Base-by-base conservation (phyloP, 306 rosid species). In the Alnus glutinosa region DNA sequence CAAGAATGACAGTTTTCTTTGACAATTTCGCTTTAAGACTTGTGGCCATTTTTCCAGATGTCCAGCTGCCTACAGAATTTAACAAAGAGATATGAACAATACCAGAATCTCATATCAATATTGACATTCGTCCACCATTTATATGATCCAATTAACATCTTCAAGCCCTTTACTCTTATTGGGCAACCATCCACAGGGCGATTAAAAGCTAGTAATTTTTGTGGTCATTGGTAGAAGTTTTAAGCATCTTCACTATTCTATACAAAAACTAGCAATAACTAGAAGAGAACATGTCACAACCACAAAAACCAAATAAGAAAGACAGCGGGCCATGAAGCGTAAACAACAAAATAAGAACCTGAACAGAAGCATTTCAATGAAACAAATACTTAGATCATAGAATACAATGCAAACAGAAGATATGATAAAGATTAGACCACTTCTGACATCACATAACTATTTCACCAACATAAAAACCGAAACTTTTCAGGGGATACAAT, bases 21-120 rank as follows among this genome's bases (percentile, higher is more conserved):
- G 97, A 90, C 19, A 94, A 81, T 75, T 87, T 91, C 51, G 86
- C 87, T 64, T 79, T 88, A 49, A 94, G 93, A 89, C 79, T 76
- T 47, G 84, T 76, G 77, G 87, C 92, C 98, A 94, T 94, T 70
- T 74, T 76, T 78, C 50, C 62, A 76, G 7, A 52, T 77, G 47
- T 75, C 83, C 36, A 23, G 70, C 68, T 75, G 80, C 92, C 92
- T 90, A 81, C 86, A 87, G 32, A 55, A 68, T 84, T 19, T 75
- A 76, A 82, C 23, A 66, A 54, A 23, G 28, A 23, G 28, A 23
- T 23, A 23, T 23, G 28, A 23, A 23, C 28, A 23, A 23, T 23
- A 23, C 28, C 28, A 23, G 28, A 23, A 23, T 23, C 28, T 23
- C 28, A 23, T 23, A 23, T 23, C 28, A 23, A 23, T 23, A 23